Conservation (phyloP, 2,329 filamentous ascomycete genomes). For the Xylaria hypoxylon region DNA sequence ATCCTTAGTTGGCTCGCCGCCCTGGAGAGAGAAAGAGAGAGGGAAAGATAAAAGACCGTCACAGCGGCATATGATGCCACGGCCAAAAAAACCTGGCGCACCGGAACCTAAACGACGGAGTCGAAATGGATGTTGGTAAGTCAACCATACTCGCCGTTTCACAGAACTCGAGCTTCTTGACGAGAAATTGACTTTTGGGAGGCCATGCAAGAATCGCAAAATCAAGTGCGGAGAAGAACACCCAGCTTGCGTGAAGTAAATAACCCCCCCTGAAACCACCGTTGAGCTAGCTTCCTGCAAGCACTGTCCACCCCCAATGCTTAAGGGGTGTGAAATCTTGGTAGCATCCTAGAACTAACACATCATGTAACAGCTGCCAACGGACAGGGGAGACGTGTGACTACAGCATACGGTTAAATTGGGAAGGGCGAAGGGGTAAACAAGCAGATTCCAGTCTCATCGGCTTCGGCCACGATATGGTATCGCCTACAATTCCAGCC, state of each 20-base stretch:
- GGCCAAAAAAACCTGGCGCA: constrained; percentile 57
- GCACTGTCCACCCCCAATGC: constrained; percentile 20
- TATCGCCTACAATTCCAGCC: constrained; percentile 47
- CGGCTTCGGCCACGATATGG: constrained; percentile 46
- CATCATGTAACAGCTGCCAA: constrained; percentile 63
- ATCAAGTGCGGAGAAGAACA: constrained; percentile 86
- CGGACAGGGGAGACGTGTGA: constrained; percentile 80
- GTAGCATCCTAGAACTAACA: constrained; percentile 36
- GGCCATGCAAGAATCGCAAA: constrained; percentile 83
- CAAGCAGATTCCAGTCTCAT: constrained; percentile 57
- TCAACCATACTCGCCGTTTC: constrained; percentile 22
- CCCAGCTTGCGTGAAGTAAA: constrained; percentile 74
- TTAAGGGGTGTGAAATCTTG: constrained; percentile 9
- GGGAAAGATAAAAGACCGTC: constrained; percentile 14
- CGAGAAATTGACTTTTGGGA: constrained; percentile 51
- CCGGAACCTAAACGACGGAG: constrained; percentile 59
- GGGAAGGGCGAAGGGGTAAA: constrained; percentile 78
- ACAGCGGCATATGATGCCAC: constrained; percentile 54
- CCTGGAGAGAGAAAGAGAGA: constrained; percentile 14
- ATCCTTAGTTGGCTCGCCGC: constrained; percentile 43
- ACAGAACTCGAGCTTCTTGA: constrained; percentile 20
- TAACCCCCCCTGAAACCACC: constrained; percentile 19
- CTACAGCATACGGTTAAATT: constrained; percentile 84
- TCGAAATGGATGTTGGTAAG: constrained; percentile 61
- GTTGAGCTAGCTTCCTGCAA: constrained; percentile 25